Base-by-base conservation (phyloP, 2,329 filamentous ascomycete genomes). In the Aspergillus texensis region DNA sequence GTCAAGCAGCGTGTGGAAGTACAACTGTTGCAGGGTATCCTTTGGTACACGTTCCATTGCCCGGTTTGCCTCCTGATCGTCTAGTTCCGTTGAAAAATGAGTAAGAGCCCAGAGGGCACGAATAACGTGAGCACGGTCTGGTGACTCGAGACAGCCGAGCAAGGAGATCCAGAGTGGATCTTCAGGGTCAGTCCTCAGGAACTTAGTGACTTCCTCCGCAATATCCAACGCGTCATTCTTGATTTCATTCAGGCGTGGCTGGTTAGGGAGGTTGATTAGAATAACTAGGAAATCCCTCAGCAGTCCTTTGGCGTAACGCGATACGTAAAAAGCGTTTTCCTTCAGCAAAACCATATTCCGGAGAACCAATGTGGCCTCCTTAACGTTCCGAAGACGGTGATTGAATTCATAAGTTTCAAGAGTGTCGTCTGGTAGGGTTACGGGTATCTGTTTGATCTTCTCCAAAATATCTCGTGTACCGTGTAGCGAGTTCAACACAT, bases 281-380 rank as follows among this genome's bases (percentile, higher is more conserved):
- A 98, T 91, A 72, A 92, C 91, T 61, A 98, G 83, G 57, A 96
- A 86, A 71, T 97, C 94, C 73, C 91, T 90, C 45, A 96, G 82
- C 1, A 93, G 84, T 9, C 75, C 74, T 30, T 74, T 73, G 19
- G 87, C 87, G 64, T 94, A 88, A 28, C 90, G 88, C 6, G 92
- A 86, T 71, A 96, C 85, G 75, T 93, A 95, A 28, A 85, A 80
- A 0, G 94, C 94, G 74, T 99, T 99, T 66, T 97, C 93, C 26
- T 89, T 87, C 24, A 97, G 83, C 78, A 96, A 91, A n/a, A 94
- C 90, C 93, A 99, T 97, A 76, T 99, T 99, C 58, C 95, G 88
- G 50, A 98, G 84, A 21, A 96, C 94, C 54, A 98, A 82, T 24
- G 91, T 89, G 2, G 95, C 93, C 77, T 98, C 94, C 28, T 91